Conservation (phyloP, 2,329 filamentous ascomycete genomes). For the Setomelanomma holmii region DNA sequence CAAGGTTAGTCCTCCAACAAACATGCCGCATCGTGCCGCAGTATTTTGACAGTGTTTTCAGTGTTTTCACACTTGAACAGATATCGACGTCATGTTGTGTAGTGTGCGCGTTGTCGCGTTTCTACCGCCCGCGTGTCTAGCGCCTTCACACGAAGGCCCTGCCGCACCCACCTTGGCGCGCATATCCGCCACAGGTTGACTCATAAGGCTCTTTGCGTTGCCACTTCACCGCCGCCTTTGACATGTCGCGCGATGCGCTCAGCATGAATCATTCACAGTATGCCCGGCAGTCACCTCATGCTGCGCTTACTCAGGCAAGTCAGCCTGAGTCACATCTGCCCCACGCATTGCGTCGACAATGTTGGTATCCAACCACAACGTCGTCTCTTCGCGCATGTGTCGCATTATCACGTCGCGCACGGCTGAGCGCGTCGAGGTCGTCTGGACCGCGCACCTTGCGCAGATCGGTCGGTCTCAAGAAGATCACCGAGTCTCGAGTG, state of each 20-base stretch:
- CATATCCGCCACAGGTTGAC: conserved; percentile 1
- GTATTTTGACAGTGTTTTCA: conserved; percentile 10
- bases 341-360: not conserved
- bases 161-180: conserved; percentile 4
- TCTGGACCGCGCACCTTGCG: conserved; percentile 11
- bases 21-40: conserved; percentile 4
- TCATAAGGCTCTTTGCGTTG: not conserved
- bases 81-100: conserved; percentile 14
- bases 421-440: conserved; percentile 1
- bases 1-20: conserved; percentile 8
- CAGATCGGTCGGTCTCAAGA: conserved; percentile 1
- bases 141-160: conserved; percentile 12
- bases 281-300: not conserved
- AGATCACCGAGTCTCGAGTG: not conserved
- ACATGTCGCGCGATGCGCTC: conserved; percentile 1
- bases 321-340: conserved; percentile 7
- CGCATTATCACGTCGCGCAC: conserved; percentile 3
- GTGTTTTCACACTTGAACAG: no score
- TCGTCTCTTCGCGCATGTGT: not conserved
- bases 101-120: conserved; percentile 19
- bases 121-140: conserved; percentile 4
- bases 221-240: not conserved
- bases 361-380: not conserved
- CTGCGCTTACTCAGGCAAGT: not conserved
- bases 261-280: not conserved